These are phyloP conservation scores for Fremontodendron californicum DNA, from an alignment of 345 rosid species.

Conservation along the genomic window DNA sequence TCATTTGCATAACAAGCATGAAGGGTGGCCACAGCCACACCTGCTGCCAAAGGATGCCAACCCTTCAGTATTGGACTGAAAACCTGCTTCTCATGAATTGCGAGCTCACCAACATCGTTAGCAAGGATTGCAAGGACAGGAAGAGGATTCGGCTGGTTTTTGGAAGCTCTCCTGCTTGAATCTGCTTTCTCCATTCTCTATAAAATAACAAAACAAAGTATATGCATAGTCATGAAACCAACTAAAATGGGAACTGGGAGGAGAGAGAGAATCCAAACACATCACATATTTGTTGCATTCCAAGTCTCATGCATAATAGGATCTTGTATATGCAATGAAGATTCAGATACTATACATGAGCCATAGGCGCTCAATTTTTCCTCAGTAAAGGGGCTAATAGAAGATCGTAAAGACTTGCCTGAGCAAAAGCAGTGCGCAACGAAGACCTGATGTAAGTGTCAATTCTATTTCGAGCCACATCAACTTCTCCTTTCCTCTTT, in stretches of 20 bases:
- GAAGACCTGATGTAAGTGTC: slow-evolving; percentile 98
- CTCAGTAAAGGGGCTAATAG: not conserved
- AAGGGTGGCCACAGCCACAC: slow-evolving; percentile 96
- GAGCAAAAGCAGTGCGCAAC: slow-evolving; percentile 89
- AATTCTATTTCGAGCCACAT: slow-evolving; percentile 72
- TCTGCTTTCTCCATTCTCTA: slow-evolving; percentile 98
- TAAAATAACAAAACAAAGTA: slow-evolving; percentile 9
- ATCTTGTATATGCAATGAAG: slow-evolving; percentile 12
- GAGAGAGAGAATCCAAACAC: not conserved
- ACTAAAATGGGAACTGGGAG: not conserved
- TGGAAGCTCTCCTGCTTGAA: slow-evolving; percentile 87
- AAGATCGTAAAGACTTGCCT: slow-evolving; percentile 55
- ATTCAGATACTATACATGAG: not conserved
- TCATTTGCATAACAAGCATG: slow-evolving; percentile 94
- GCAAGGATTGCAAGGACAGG: slow-evolving; percentile 94
- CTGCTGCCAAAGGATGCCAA: slow-evolving; percentile 98
- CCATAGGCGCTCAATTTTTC: not conserved
- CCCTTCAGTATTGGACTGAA: slow-evolving; percentile 90
- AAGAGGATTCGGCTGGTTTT: slow-evolving; percentile 67
- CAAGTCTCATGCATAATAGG: not conserved
- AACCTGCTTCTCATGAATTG: slow-evolving; percentile 64
- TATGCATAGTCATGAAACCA: slow-evolving; percentile 10
- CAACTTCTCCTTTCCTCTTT: slow-evolving; percentile 77
- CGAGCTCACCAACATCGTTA: slow-evolving; percentile 86
- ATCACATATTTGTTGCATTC: not conserved